Conservation (phyloP, 2,329 filamentous ascomycete species). For the Fusarium denticulatum region DNA sequence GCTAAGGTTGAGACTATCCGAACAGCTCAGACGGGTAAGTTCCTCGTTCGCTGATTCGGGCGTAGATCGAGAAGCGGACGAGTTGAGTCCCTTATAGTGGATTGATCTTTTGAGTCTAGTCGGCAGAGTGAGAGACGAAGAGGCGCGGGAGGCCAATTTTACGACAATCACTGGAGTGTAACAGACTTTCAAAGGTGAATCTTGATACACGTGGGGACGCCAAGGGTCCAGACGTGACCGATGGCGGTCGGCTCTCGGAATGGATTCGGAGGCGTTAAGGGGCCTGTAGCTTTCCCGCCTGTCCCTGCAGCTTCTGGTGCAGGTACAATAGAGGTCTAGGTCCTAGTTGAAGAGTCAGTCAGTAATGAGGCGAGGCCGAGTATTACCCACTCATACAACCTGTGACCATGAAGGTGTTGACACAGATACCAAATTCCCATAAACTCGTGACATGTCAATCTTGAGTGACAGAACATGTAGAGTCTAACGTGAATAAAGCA, state of each 20-base stretch:
- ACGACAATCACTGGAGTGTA: not conserved
- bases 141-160: not conserved
- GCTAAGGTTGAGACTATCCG: constrained; percentile 7
- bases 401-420: not conserved
- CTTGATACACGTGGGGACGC: constrained; percentile 18
- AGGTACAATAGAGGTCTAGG: constrained; percentile 5
- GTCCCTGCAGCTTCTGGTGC: constrained; percentile 22
- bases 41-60: not conserved
- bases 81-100: not conserved
- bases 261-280: not conserved
- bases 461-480: not conserved
- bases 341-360: not conserved
- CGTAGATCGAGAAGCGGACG: not conserved
- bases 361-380: constrained; percentile 3
- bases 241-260: constrained; percentile 15
- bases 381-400: not conserved
- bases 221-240: constrained; percentile 28
- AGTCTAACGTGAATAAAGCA: not conserved
- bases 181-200: constrained; percentile 7
- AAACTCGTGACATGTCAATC: not conserved
- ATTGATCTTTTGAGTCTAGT: not conserved
- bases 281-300: constrained; percentile 17
- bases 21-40: not conserved
- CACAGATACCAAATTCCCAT: not conserved
- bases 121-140: not conserved